A percentile compares a stretch with the other conserved stretches of the same genome.
These are phyloP conservation scores for Cercospora berteroae DNA, from an alignment of 2,329 filamentous ascomycete genomes.

Conservation along the genomic window DNA sequence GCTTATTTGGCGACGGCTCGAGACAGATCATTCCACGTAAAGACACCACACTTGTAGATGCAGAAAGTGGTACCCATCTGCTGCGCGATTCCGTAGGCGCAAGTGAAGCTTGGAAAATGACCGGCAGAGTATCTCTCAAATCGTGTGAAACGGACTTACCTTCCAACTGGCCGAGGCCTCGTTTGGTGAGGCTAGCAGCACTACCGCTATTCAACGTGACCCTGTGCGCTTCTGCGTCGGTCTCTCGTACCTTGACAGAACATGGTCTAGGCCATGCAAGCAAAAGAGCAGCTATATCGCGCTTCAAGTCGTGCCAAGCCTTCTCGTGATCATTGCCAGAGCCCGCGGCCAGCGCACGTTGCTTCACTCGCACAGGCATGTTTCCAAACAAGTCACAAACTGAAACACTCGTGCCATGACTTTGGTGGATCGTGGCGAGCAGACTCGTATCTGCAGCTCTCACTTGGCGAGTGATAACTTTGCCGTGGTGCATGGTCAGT, in stretches of 20 bases:
- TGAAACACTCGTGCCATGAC: conserved; percentile 66
- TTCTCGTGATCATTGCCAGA: conserved; percentile 54
- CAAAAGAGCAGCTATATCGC: conserved; percentile 61
- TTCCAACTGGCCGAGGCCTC: conserved; percentile 29
- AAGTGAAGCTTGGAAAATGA: conserved; percentile 66
- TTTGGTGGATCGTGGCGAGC: conserved; percentile 2
- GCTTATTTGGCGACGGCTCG: conserved; percentile 66
- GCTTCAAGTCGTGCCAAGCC: conserved; percentile 65
- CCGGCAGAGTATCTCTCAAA: conserved; percentile 42
- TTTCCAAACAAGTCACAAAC: conserved; percentile 83
- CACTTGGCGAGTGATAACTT: conserved; percentile 60
- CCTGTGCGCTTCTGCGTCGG: conserved; percentile 32
- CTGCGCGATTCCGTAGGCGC: conserved; percentile 52
- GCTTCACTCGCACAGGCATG: conserved; percentile 87
- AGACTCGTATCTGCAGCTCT: conserved; percentile 40
- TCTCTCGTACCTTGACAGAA: conserved; percentile 60
- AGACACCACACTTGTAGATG: conserved; percentile 59
- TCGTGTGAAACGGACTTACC: conserved; percentile 25
- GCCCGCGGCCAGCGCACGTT: conserved; percentile 59
- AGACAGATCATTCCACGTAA: conserved; percentile 72
- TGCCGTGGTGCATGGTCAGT: conserved; percentile 68
- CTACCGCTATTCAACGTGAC: conserved; percentile 24
- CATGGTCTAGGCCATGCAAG: conserved; percentile 64
- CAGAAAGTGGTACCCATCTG: conserved; percentile 70
- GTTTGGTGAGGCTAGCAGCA: conserved; percentile 32